Evolutionary conservation across 768 basidiomycete species (phyloP), one percentile per base, ranked within the genome.

Genomic region (Suillus cothurnatus): DNA sequence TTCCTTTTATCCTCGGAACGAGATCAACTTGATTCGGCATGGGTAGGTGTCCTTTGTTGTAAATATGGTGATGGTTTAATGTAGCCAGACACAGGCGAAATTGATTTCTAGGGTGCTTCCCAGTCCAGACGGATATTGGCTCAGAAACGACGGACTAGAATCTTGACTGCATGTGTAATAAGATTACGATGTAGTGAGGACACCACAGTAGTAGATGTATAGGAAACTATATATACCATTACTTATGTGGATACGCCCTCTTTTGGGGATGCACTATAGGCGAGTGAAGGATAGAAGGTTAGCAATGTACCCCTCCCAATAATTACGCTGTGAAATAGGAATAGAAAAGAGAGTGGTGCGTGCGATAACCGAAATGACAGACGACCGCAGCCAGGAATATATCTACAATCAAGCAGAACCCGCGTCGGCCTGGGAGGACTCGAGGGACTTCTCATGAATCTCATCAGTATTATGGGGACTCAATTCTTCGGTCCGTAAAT

Each of bases 401-500:
- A 57, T 57, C 14, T 23, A 2, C 57, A 28, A 26, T 39, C 21
- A 58, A 26, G 15, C 8, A 28, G 57, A 12, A 9, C 8, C 9
- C 9, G 8, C 8, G 17, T 28, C 57, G 23, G 38, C 11, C 23
- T 28, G 57, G 9, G 57, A 38, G 23, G 39, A 5, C 11, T 58
- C 38, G 28, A 3, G 9, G 15, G 26, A 11, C 1, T 58, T 58
- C 9, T 58, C 57, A 19, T 28, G 38, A 8, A 17, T 58, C 9
- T 58, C 57, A 19, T 28, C 57, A 8, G 23, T 6, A 11, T 8
- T 39, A 58, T 38, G 19, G 26, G 36, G 8, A 38, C 17, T 26
- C 5, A 56, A n/a, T 12, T 72, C 67, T n/a, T 75, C 73, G 43
- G 61, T 31, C 21, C 14, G 65, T 9, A 2, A 31, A 12, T 14